Conservation (phyloP, 768 basidiomycete species). For the Pulveroboletus sp. region DNA sequence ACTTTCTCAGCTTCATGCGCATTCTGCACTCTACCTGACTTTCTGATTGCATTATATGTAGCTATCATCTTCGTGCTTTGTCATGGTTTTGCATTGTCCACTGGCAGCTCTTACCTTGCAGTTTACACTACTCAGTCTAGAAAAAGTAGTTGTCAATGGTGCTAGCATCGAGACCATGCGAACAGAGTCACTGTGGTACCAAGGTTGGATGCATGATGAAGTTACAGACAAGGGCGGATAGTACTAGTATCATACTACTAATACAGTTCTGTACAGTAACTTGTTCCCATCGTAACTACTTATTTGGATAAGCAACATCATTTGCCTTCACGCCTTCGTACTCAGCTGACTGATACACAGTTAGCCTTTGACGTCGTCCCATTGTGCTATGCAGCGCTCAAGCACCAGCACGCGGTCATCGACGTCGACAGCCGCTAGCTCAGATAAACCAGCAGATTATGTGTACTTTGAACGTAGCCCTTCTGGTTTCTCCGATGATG, state of each 20-base stretch:
- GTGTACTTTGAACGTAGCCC: conserved; percentile 90
- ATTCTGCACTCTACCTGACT: background rate
- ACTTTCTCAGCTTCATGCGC: background rate
- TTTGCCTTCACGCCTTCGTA: background rate
- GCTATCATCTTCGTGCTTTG: too few species aligned
- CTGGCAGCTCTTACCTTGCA: too few species aligned
- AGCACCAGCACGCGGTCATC: conserved; percentile 30
- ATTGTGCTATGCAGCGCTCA: conserved; percentile 28
- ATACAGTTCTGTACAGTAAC: too few species aligned
- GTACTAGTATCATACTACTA: too few species aligned
- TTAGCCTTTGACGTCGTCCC: background rate
- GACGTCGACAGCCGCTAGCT: conserved; percentile 17
- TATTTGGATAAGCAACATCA: background rate
- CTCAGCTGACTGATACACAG: background rate
- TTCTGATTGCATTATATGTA: too few species aligned
- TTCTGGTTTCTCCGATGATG: conserved; percentile 73
- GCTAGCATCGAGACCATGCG: too few species aligned
- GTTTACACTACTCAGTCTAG: too few species aligned
- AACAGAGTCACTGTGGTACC: too few species aligned
- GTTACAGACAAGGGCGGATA: too few species aligned
- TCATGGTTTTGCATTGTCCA: too few species aligned
- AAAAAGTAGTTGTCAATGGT: too few species aligned
- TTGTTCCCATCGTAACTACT: conserved; percentile 20
- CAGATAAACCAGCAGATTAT: conserved; percentile 60
- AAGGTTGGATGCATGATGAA: too few species aligned